Conservation (phyloP, 1,284 basidiomycete genomes). For the Amylostereum chailletii region DNA sequence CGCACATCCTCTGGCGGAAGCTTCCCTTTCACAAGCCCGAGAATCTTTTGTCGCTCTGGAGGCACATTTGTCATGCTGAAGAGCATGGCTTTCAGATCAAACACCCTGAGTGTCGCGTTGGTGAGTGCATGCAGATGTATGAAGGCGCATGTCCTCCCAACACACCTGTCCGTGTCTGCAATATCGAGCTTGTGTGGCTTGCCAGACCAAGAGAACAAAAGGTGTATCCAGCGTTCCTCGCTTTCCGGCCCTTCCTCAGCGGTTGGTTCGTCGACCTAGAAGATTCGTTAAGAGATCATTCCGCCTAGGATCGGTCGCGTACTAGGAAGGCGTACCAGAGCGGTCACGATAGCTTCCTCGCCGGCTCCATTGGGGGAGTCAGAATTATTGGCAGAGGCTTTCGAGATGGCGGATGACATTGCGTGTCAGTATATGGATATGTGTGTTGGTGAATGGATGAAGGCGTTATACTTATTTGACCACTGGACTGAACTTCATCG, state of each 20-base stretch:
- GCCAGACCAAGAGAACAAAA: conserved; percentile 59
- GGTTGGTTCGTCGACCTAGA: neutral
- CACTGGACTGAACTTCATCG: too few species aligned
- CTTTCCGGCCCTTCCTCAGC: neutral
- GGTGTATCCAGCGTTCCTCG: conserved; percentile 39
- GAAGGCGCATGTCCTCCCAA: neutral
- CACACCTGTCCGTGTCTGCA: conserved; percentile 66
- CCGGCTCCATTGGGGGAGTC: too few species aligned
- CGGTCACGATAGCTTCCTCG: too few species aligned
- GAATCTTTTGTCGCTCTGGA: conserved; percentile 81
- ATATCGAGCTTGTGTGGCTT: conserved; percentile 48
- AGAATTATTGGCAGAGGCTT: too few species aligned
- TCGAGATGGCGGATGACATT: too few species aligned
- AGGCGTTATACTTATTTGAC: too few species aligned
- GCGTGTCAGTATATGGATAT: too few species aligned
- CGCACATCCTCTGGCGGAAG: conserved; percentile 66
- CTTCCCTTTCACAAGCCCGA: conserved; percentile 81
- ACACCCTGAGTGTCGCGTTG: conserved; percentile 36
- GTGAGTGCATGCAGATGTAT: neutral
- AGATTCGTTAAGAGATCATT: neutral
- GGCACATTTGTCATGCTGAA: conserved; percentile 74
- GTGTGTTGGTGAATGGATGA: too few species aligned
- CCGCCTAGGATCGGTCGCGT: too few species aligned
- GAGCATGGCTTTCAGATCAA: conserved; percentile 59
- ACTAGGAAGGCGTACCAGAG: too few species aligned